These are phyloP conservation scores for Colletotrichum australisinense DNA, from an alignment of 2,329 filamentous ascomycete genomes.

Conservation along the genomic window DNA sequence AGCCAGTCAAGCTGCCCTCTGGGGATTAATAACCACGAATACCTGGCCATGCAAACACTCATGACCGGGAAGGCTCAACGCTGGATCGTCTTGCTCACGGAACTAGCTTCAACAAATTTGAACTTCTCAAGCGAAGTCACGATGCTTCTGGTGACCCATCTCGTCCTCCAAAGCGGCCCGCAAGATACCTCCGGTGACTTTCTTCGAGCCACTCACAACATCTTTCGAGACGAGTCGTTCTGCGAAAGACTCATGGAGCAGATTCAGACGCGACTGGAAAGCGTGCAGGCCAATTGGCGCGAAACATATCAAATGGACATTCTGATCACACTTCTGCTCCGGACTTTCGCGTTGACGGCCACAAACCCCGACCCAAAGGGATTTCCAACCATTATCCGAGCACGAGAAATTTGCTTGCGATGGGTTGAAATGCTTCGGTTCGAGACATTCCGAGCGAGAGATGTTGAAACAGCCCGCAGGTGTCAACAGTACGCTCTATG, in stretches of 20 bases:
- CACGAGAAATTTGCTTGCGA: conserved; percentile 53
- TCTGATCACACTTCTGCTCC: conserved; percentile 62
- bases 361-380: conserved; percentile 35
- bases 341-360: conserved; percentile 44
- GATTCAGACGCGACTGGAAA: conserved; percentile 53
- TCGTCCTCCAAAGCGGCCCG: conserved; percentile 68
- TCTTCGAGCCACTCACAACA: conserved; percentile 58
- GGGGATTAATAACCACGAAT: conserved; percentile 62
- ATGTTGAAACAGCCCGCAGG: conserved; percentile 50
- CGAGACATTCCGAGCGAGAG: conserved; percentile 53
- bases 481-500: conserved; percentile 60
- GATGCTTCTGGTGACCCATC: conserved; percentile 58
- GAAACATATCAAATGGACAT: conserved; percentile 69
- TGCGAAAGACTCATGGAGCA: conserved; percentile 59
- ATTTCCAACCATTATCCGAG: conserved; percentile 49
- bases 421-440: conserved; percentile 63
- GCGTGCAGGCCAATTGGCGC: conserved; percentile 66
- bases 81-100: conserved; percentile 61
- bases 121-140: conserved; percentile 70
- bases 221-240: conserved; percentile 63
- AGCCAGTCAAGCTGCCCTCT: conserved; percentile 60
- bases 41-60: conserved; percentile 60
- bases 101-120: conserved; percentile 64
- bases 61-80: conserved; percentile 57
- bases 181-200: conserved; percentile 37